Percentiles rank a stretch among this genome's conserved stretches.
These are phyloP conservation scores for Blastomyces parvus DNA, from an alignment of 2,329 filamentous ascomycete genomes.

Conservation along the genomic window DNA sequence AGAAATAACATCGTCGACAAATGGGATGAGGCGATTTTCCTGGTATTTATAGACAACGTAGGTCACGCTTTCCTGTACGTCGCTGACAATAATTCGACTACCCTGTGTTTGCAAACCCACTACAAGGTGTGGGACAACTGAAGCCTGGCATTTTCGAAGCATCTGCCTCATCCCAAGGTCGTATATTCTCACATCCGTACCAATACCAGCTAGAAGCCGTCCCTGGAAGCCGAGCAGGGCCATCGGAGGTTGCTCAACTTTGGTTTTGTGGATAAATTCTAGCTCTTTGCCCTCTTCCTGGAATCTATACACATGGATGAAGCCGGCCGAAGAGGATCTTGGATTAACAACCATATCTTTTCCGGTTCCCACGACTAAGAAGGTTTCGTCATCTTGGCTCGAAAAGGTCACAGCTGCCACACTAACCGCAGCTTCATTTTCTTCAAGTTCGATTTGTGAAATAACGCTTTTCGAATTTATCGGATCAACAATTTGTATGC, in stretches of 20 bases:
- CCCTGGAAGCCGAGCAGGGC: slow-evolving; percentile 93
- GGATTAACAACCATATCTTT: slow-evolving; percentile 80
- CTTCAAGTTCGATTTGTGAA: slow-evolving; percentile 68
- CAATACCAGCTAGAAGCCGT: slow-evolving; percentile 74
- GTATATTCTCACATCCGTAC: slow-evolving; percentile 72
- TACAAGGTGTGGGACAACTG: slow-evolving; percentile 72
- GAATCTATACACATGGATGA: slow-evolving; percentile 86
- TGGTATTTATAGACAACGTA: slow-evolving; percentile 90
- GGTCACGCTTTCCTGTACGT: slow-evolving; percentile 83
- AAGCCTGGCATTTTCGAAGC: slow-evolving; percentile 79
- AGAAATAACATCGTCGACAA: slow-evolving; percentile 79
- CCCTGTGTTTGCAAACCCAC: slow-evolving; percentile 83
- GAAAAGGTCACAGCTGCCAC: slow-evolving; percentile 75
- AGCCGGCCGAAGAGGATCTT: slow-evolving; percentile 65
- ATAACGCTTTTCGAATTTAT: slow-evolving; percentile 62
- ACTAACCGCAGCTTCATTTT: slow-evolving; percentile 88
- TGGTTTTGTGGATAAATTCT: slow-evolving; percentile 94
- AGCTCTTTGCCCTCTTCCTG: slow-evolving; percentile 76
- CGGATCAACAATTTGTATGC: slow-evolving; percentile 85
- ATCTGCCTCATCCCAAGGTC: slow-evolving; percentile 89
- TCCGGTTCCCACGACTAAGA: slow-evolving; percentile 87
- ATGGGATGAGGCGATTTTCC: slow-evolving; percentile 85
- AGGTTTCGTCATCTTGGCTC: slow-evolving; percentile 78
- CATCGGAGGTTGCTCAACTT: slow-evolving; percentile 76
- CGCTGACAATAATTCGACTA: slow-evolving; percentile 80